These are phyloP conservation scores for Dacryopinax primogenitus DNA, from an alignment of 768 basidiomycete genomes.

Conservation along the genomic window DNA sequence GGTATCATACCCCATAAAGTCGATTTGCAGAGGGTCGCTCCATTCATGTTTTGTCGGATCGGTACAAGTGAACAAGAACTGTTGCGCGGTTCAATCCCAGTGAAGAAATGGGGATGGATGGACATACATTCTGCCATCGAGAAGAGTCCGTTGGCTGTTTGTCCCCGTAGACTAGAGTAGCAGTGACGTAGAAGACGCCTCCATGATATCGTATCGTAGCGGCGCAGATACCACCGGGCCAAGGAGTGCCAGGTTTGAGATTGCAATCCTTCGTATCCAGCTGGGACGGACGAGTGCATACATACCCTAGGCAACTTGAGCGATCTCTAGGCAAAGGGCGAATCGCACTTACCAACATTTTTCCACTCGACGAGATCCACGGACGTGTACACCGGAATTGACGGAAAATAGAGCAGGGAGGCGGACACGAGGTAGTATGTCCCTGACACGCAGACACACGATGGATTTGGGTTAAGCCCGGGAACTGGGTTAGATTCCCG, in stretches of 20 bases:
- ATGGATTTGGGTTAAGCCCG: background rate
- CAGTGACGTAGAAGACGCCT: conserved; percentile 17
- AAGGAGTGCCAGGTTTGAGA: conserved; percentile 4
- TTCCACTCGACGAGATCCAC: conserved; percentile 27
- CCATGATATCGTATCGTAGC: conserved; percentile 17
- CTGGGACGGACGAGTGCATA: conserved; percentile 16
- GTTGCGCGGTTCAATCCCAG: background rate
- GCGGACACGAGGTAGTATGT: conserved; percentile 28
- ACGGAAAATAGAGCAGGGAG: conserved; percentile 29
- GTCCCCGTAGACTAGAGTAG: conserved; percentile 16
- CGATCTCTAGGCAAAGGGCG: background rate
- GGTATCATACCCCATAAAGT: conserved; percentile 27
- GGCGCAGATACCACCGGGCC: conserved; percentile 19
- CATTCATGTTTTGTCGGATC: conserved; percentile 19
- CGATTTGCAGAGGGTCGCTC: conserved; percentile 26
- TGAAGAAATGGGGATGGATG: background rate
- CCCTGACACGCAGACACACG: conserved; percentile 12
- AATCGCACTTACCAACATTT: conserved; percentile 22
- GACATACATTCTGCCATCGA: conserved; percentile 18
- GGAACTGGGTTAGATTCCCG: no score
- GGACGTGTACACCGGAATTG: conserved; percentile 27
- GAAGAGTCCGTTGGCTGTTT: conserved; percentile 5
- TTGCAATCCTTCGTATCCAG: conserved; percentile 4
- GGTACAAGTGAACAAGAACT: conserved; percentile 14
- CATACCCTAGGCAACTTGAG: conserved; percentile 14